These are phyloP conservation scores for Tylopilus sp. DNA, from an alignment of 1,284 basidiomycete genomes.

Conservation along the genomic window DNA sequence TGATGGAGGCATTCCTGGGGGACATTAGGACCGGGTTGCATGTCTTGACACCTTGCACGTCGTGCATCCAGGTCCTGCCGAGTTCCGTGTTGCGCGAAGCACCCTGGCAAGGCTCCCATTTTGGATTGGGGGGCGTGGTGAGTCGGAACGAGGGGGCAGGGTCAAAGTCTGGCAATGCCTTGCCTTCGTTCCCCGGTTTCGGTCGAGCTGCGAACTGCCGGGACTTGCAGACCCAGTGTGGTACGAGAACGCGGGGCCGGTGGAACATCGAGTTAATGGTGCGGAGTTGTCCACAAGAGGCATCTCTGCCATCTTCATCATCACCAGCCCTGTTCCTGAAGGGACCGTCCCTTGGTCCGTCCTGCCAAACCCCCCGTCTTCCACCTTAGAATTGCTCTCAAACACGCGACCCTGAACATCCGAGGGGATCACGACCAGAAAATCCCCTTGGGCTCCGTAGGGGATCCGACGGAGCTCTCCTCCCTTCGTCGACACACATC, in stretches of 20 bases:
- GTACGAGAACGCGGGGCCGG: too few species aligned
- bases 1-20: slow-evolving; percentile 30
- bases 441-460: slow-evolving; percentile 1
- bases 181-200: background rate
- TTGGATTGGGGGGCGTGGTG: slow-evolving; percentile 47
- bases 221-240: background rate
- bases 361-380: too few species aligned
- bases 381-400: too few species aligned
- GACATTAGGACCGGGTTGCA: slow-evolving; percentile 42
- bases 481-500: background rate
- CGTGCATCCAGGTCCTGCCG: slow-evolving; percentile 34
- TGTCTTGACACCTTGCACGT: slow-evolving; percentile 40
- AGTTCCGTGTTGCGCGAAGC: slow-evolving; percentile 32
- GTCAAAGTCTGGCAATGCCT: slow-evolving; percentile 32
- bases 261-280: too few species aligned
- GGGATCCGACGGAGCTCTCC: slow-evolving; percentile 16
- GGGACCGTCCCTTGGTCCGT: background rate
- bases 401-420: slow-evolving; percentile 11
- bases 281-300: too few species aligned
- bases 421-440: slow-evolving; percentile 15
- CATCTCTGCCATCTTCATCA: too few species aligned
- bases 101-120: slow-evolving; percentile 55
- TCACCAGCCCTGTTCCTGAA: slow-evolving; percentile 1
- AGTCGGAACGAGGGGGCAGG: slow-evolving; percentile 35
- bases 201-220: slow-evolving; percentile 1